Base-by-base conservation (phyloP, 352 stramenopile species). In the Globisporangium takayamanum region DNA sequence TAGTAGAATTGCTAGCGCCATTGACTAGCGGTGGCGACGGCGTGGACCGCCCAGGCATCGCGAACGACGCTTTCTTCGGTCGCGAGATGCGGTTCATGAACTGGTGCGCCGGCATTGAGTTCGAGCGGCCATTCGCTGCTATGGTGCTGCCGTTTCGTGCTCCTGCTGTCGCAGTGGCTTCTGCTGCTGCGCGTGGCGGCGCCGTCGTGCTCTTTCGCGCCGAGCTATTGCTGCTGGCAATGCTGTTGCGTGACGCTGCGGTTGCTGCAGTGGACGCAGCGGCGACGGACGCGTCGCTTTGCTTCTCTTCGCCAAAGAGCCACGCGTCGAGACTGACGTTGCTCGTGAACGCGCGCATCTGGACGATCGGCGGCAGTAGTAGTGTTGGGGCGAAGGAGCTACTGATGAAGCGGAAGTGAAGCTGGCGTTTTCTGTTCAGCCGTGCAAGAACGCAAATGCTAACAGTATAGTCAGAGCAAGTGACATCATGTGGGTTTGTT, bases 291-390 rank as follows among this genome's bases (percentile, higher is more conserved):
- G 25, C 11, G 46, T 26, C 50, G 48, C 60, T 59, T 4, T 51
- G 28, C 53, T 78, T 80, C 57, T 92, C 80, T 46, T 92, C 83
- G 33, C 83, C 80, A 46, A 90, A 89, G 72, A 92, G 83, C 83
- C 80, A 92, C 60, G 80, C 78, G 53, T 92, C 83, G 25, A 92
- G 78, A 48, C 67, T 87, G 55, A 88, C 73, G 71, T 78, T 82
- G 37, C 33, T 61, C 26, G 45, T 41, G 51, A 64, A 65, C 33
- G 47, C 47, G 53, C 68, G 56, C 62, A 83, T 85, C 48, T 22
- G 22, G 22, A 22, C 22, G 22, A 22, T 79, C 20, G n/a, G 14
- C 20, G 12, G 39, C 12, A 14, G 39, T 45, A 22, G 22, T 22
- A 22, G 22, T 22, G 22, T 22, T 22, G 22, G 22, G 22, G 22